Evolutionary conservation across 163 green algal genomes (phyloP), one percentile per base, ranked within the genome.

Genomic region (Prototheca wickerhamii): DNA sequence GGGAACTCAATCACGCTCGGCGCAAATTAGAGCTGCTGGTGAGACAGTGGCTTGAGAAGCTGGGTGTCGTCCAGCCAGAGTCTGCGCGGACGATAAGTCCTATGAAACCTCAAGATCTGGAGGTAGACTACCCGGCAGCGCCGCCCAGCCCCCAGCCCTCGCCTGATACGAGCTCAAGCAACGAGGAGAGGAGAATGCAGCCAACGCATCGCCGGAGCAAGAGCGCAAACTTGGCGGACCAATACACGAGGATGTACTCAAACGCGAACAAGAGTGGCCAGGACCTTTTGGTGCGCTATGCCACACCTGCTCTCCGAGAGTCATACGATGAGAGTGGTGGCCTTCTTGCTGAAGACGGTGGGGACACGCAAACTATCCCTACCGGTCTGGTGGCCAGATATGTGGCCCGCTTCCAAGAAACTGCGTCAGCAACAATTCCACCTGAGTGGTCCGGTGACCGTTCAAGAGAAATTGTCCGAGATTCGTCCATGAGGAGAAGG

Each of bases 361-460:
- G 37, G 10, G 37, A 54, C 46, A 25, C n/a, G 0, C 12, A 29
- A 5, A 30, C 30, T 25, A 72, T 72, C 20, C 63, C 69, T 1
- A 67, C 64, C 29, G 69, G 69, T 2, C 31, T 76, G 29, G 69
- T 76, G 49, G 69, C 69, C 6, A 49, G 69, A 2, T 76, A 69
- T 46, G 53, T 76, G 0, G 35, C 64, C 31, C 33, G 70, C 28
- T 75, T 70, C 54, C 63, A 79, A 17, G 33, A 63, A 4, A 15
- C 60, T 26, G 46, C 26, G 23, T 30, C 20, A 31, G 54, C 31
- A 63, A 42, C 51, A 29, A 4, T 4, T 33, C n/a, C 44, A 64
- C 40, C 33, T 31, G 44, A 4, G 46, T 49, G 40, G 40, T n/a
- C n/a, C n/a, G n/a, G n/a, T n/a, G 37, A 44, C 10, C 10, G 37